Base-by-base conservation (phyloP, 169 alveolate genomes). In the Eimeria sp. region DNA sequence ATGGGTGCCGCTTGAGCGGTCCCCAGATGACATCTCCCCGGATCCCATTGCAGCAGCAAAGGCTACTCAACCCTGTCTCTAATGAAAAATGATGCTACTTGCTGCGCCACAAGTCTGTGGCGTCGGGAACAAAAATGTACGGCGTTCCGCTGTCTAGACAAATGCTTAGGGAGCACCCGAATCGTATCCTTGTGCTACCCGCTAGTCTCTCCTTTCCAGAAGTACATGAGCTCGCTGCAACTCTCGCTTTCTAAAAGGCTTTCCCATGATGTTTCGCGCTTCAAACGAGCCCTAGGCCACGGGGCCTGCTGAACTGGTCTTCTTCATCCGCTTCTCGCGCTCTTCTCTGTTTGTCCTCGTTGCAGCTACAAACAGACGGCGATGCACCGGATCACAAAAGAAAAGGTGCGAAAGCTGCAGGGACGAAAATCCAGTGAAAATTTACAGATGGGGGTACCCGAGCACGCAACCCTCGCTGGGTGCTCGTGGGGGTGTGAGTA, bases 1-100 rank as follows among this genome's bases (percentile, higher is more conserved):
- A 34, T 70, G 83, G 58, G 84, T n/a, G 54, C 95, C 72, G 86
- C 84, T 45, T 72, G 58, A 34, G 57, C 95, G 76, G 80, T 63
- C 92, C 58, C 70, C 92, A 57, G 80, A 51, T 1, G 70, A 58
- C 6, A 63, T 63, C 92, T 86, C 92, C 65, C 80, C 75, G 27
- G 92, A 30, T 14, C 82, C 92, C 80, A 86, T 86, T 86, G 63
- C 27, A 34, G 34, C 92, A 20, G 80, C 78, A 34, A 54, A 5
- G 16, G 92, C 22, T 10, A 11, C 65, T 7, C 63, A 20, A 1
- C 76, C 5, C 49, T 6, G 25, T n/a, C 22, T 22, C 20, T 30
- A 30, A 3, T 18, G 27, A 70, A 70, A 30, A 70, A 30, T 27
- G 49, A 10, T 30, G 49, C 78, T 49, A 6, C 43, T 14, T 70